Base-by-base conservation (phyloP, 2,329 filamentous ascomycete species). In the Orbilia javanica region DNA sequence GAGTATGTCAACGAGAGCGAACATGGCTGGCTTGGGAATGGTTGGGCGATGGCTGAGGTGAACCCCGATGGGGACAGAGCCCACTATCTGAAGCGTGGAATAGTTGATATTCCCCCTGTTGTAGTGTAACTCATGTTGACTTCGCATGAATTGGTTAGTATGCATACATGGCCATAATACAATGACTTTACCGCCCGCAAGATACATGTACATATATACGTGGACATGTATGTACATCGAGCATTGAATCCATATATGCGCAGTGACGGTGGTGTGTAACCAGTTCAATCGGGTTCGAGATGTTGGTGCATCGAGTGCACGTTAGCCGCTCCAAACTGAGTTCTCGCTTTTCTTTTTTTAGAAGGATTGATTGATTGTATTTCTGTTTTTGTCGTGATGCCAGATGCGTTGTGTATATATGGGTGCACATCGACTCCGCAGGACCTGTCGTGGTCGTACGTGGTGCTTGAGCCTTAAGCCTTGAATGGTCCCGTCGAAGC, bases 1-100 rank as follows among this genome's bases (percentile, higher is more conserved):
- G 60, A 77, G 34, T 66, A 77, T 27, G n/a, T 77, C 27, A 67
- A 77, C 42, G 66, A 62, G 8, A 71, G 48, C 50, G 27, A 46
- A 22, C 48, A 71, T 48, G 73, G 73, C 13, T 77, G 73, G 73
- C 36, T 77, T 46, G 73, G 73, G 1, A 77, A 77, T 53, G 73
- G 73, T 20, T 77, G 73, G 73, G 67, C 73, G 4, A 60, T 67
- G 52, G 66, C 66, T n/a, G 73, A 77, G 57, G 27, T 71, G 10
- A 62, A 77, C 34, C 66, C 73, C 10, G 57, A 70, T 34, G 73
- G 66, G 66, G 73, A 77, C 36, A 46, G 66, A 39, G 73, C 66
- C 10, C 71, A 77, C 53, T 77, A 77, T 31, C 36, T 77, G 15
- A 66, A 60, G 60, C 66, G 52, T 20, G 52, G 73, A 3, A 15